Evolutionary conservation across 768 basidiomycete genomes (phyloP).

Genomic region (Boletus rubescentipes): DNA sequence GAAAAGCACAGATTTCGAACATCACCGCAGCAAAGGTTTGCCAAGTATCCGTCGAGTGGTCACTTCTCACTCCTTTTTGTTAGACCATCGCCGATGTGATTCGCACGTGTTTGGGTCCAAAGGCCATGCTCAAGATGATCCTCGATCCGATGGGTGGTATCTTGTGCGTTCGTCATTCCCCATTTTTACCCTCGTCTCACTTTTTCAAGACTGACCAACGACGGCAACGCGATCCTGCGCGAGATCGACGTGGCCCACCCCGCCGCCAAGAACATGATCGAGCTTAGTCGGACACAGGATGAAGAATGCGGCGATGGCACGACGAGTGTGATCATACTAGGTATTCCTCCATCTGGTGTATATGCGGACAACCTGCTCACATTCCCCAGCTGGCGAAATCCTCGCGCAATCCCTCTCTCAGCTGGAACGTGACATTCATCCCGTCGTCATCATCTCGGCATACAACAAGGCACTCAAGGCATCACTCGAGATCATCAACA

Average conservation of each 20-base stretch:
- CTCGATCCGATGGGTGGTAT: conserved; percentile 99
- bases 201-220: conserved; percentile 79
- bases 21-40: conserved; percentile 94
- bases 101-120: conserved; percentile 93
- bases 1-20: conserved; percentile 95
- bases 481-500: conserved; percentile 84
- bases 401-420: conserved; percentile 92
- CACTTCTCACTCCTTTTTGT: not conserved
- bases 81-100: conserved; percentile 99
- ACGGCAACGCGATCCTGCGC: conserved; percentile 97
- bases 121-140: conserved; percentile 99
- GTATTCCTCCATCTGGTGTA: conserved; percentile 42
- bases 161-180: conserved; percentile 51
- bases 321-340: conserved; percentile 96
- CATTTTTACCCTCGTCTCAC: not conserved
- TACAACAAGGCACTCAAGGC: conserved; percentile 96
- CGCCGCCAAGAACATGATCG: conserved; percentile 99
- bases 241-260: conserved; percentile 99
- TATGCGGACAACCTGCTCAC: not conserved
- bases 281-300: conserved; percentile 95
- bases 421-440: conserved; percentile 96
- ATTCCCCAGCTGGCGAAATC: conserved; percentile 81
- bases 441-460: conserved; percentile 97
- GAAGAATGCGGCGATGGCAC: conserved; percentile 99
- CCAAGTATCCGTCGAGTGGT: not conserved